Base-by-base conservation (phyloP, 73 alveolate genomes). In the Symbiodinium pilosum region DNA sequence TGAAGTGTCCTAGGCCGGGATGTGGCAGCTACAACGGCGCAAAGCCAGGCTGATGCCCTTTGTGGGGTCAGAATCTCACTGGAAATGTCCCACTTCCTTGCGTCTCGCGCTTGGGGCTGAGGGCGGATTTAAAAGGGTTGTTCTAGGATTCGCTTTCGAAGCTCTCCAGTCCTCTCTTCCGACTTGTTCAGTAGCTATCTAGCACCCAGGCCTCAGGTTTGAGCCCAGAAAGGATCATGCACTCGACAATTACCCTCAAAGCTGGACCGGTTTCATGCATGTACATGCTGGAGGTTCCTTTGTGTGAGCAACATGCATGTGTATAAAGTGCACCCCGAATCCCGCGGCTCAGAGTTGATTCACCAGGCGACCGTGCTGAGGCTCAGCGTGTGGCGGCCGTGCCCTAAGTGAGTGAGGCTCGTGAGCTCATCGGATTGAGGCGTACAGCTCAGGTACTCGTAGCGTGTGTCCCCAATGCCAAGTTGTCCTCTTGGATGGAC, bases 41-140 rank as follows among this genome's bases (percentile, higher is more conserved):
- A 18, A 64, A 64, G 81, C 73, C 73, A 54, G 73, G 73, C 73
- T n/a, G n/a, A n/a, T n/a, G n/a, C n/a, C n/a, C n/a, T n/a, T n/a
- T n/a, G n/a, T n/a, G n/a, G n/a, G n/a, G n/a, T n/a, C n/a, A n/a
- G n/a, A n/a, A n/a, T n/a, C n/a, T n/a, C n/a, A n/a, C n/a, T n/a
- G n/a, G n/a, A n/a, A n/a, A n/a, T n/a, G n/a, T n/a, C n/a, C n/a
- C n/a, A n/a, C n/a, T n/a, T n/a, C n/a, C n/a, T n/a, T n/a, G n/a
- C n/a, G n/a, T n/a, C n/a, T n/a, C n/a, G n/a, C n/a, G n/a, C 73
- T 54, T 54, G 73, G 73, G 73, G 32, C 32, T 30, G 26, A 24
- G 0, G 34, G 26, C 20, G 73, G 12, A 54, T 30, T 47, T 24
- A 24, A 0, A 16, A 24, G n/a, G 68, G 68, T 51, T 51, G 68